phyloP scores from a whole-genome alignment of 1,139 yeast genomes.

The Hyphopichia pseudoburtonii region DNA sequence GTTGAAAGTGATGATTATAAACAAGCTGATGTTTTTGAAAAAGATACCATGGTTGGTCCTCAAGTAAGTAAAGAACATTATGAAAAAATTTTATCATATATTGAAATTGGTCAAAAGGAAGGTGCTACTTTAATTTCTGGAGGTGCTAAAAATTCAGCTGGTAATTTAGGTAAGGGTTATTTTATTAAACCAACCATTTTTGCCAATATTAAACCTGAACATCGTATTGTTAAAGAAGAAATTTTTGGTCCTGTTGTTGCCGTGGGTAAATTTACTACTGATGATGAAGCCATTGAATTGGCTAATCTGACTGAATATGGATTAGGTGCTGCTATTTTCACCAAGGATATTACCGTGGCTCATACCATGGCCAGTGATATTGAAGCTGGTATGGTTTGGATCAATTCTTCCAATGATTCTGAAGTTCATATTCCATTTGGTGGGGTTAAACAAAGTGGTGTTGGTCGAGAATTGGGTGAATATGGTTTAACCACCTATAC shows the following conservation, averaged over 20 bases:
- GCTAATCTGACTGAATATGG: constrained; percentile 59
- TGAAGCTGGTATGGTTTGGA: constrained; percentile 59
- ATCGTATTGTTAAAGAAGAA: constrained; percentile 58
- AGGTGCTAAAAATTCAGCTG: constrained; percentile 42
- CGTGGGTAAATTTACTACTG: constrained; percentile 50
- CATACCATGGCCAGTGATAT: constrained; percentile 45
- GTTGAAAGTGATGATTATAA: constrained; percentile 45
- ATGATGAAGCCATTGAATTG: constrained; percentile 50
- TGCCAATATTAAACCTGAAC: constrained; percentile 50
- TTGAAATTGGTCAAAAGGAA: constrained; percentile 54
- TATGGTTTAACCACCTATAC: constrained; percentile 77
- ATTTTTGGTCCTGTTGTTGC: constrained; percentile 63
- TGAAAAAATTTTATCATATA: constrained; percentile 55
- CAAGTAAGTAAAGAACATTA: constrained; percentile 70
- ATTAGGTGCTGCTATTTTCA: constrained; percentile 77
- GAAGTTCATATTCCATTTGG: constrained; percentile 82
- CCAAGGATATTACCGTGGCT: constrained; percentile 50
- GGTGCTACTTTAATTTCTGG: constrained; percentile 54
- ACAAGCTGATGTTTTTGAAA: constrained; percentile 60
- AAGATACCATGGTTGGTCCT: constrained; percentile 70
- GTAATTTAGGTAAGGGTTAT: constrained; percentile 43
- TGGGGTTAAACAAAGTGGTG: constrained; percentile 73
- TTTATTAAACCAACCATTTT: constrained; percentile 55
- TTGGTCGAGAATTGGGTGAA: constrained; percentile 87
- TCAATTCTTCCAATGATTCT: constrained; percentile 72